Percentiles rank a stretch among this genome's conserved stretches.
Conservation (phyloP, 805 yeast species). For the Hanseniaspora clermontiae region DNA sequence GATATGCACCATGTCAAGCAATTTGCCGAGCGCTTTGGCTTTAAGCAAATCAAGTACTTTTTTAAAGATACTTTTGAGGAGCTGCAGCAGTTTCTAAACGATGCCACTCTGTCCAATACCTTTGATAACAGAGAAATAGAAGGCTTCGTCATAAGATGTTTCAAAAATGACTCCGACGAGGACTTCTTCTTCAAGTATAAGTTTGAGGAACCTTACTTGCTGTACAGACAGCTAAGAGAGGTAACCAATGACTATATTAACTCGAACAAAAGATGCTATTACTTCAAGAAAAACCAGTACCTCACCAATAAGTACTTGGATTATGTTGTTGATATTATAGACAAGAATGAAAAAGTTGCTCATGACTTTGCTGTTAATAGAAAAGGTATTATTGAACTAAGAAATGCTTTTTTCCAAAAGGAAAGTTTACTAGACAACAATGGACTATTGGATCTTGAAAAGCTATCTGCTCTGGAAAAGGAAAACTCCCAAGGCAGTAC, state of each 20-base stretch:
- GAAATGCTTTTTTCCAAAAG: constrained; percentile 49
- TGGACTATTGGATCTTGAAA: constrained; percentile 40
- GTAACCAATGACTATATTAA: constrained; percentile 51
- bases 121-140: constrained; percentile 66
- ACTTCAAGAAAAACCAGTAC: constrained; percentile 40
- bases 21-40: constrained; percentile 61
- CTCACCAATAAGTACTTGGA: constrained; percentile 57
- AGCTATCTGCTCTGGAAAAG: constrained; percentile 28
- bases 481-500: constrained; percentile 30
- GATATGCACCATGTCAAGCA: constrained; percentile 45
- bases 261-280: constrained; percentile 21
- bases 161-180: constrained; percentile 18
- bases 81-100: constrained; percentile 41
- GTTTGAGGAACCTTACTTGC: constrained; percentile 85
- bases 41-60: constrained; percentile 44
- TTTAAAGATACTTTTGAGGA: constrained; percentile 29
- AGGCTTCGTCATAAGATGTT: constrained; percentile 82
- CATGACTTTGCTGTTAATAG: constrained; percentile 37
- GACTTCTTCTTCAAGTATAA: constrained; percentile 84
- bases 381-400: constrained; percentile 59
- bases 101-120: constrained; percentile 52
- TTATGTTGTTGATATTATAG: constrained; percentile 48
- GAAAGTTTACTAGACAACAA: constrained; percentile 34
- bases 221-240: constrained; percentile 86
- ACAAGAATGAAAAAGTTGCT: constrained; percentile 34